Evolutionary conservation across 2,329 filamentous ascomycete genomes (phyloP), one percentile per base, ranked within the genome.

Genomic region (Nemania bipapillata): DNA sequence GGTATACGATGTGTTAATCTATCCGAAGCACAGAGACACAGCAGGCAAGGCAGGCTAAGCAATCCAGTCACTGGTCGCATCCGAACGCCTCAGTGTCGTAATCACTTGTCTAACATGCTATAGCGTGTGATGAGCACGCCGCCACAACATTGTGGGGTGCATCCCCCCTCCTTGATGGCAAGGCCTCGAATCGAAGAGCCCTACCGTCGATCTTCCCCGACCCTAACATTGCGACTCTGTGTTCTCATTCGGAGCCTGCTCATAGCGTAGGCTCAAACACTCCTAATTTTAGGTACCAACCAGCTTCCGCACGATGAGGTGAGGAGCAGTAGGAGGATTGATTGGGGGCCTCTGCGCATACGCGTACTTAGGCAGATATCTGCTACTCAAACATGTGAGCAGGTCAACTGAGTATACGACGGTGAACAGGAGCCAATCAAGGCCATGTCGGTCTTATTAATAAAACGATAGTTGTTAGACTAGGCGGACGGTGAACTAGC

Each of bases 131-230:
- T 66, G 65, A 66, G 63, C 63, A 66, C 40, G 65, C 65, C 65
- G 62, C 59, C 65, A 65, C 63, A 65, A 42, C 68, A 63, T 45
- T 71, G 74, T 73, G 73, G 75, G 74, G 73, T 76, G 71, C 73
- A 73, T 72, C 57, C 56, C 54, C 65, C 61, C 56, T 61, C 68
- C 66, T 64, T 37, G 17, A 55, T 56, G 60, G 57, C 55, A 63
- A 56, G 63, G 57, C 55, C 57, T 54, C 45, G 32, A 56, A 28
- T 54, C 45, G 32, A 56, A 28, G 60, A 66, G 70, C 68, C 68
- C 55, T 56, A 52, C 35, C 28, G 55, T 63, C 53, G 68, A 65
- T 68, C 60, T 53, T 37, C 28, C 37, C 57, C 55, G 24, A n/a
- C 66, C 32, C 26, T 55, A 40, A 63, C 37, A 56, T 35, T 3